Conservation (phyloP, 2,329 filamentous ascomycete species). For the Aspergillus ochraceus region DNA sequence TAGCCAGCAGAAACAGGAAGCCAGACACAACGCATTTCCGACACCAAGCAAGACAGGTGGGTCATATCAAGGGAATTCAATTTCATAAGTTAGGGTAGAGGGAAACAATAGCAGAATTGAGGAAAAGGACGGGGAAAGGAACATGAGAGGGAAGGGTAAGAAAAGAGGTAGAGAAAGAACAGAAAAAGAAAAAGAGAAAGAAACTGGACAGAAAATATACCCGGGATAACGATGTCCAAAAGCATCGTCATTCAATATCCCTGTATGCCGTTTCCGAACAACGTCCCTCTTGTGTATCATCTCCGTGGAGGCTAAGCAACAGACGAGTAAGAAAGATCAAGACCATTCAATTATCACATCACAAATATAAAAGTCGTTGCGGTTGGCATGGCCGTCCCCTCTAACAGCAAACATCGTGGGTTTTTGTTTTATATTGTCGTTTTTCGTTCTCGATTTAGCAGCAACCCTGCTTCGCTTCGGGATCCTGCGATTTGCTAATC, state of each 20-base stretch:
- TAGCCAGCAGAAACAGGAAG: not conserved
- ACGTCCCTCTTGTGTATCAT: conserved; percentile 36
- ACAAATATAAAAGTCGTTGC: conserved; percentile 39
- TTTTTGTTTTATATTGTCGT: not conserved
- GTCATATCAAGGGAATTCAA: conserved; percentile 10
- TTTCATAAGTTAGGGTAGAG: conserved; percentile 20
- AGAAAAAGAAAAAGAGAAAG: conserved; percentile 20
- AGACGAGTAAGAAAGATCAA: conserved; percentile 37
- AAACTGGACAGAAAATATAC: conserved; percentile 18
- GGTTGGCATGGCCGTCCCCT: conserved; percentile 27
- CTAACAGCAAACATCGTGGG: conserved; percentile 9
- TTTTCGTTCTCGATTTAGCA: conserved; percentile 31
- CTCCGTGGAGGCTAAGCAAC: conserved; percentile 35
- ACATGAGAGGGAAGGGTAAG: conserved; percentile 11
- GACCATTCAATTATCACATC: conserved; percentile 41
- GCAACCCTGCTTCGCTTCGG: conserved; percentile 65
- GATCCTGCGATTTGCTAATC: conserved; percentile 80
- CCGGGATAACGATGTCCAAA: conserved; percentile 21
- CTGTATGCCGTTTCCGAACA: conserved; percentile 28
- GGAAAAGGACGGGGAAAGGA: conserved; percentile 18
- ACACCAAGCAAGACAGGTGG: not conserved
- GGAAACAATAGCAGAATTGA: conserved; percentile 20
- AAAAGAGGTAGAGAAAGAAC: conserved; percentile 13
- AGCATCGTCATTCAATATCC: conserved; percentile 27
- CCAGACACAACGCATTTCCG: not conserved